Evolutionary conservation across 2,329 filamentous ascomycete genomes (phyloP).

Genomic region (Exophiala viscosa): DNA sequence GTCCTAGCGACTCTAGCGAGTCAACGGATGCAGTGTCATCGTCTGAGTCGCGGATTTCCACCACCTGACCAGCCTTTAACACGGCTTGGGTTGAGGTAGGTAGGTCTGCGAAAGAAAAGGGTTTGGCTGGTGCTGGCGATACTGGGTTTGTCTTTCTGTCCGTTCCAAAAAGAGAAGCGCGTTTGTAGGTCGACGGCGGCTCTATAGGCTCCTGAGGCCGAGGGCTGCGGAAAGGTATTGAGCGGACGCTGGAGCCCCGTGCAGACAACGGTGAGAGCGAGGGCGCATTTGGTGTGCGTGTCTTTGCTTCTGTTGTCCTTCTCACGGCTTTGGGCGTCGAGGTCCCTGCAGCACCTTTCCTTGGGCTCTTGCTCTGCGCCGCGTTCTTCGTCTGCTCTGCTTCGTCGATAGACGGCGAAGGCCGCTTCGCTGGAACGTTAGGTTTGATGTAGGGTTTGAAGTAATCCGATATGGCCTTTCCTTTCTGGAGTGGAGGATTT

Average conservation of each 20-base stretch:
- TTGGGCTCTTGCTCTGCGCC: constrained; percentile 5
- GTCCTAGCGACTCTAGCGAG: constrained; percentile 53
- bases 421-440: constrained; percentile 29
- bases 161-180: constrained; percentile 6
- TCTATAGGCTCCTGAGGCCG: constrained; percentile 6
- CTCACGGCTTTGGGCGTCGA: constrained; percentile 13
- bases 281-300: constrained; percentile 6
- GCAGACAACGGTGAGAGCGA: constrained; percentile 8
- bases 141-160: background rate
- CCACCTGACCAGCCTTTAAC: constrained; percentile 52
- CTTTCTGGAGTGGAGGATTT: constrained; percentile 11
- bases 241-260: constrained; percentile 15
- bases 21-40: constrained; percentile 60
- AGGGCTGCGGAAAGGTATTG: constrained; percentile 23
- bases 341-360: background rate
- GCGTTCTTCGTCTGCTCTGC: constrained; percentile 1
- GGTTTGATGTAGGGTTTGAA: constrained; percentile 41
- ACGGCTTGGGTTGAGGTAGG: constrained; percentile 46
- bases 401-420: constrained; percentile 18
- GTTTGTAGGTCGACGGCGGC: constrained; percentile 15
- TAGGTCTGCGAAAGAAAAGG: constrained; percentile 29
- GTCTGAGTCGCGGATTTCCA: constrained; percentile 62
- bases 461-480: constrained; percentile 36
- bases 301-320: background rate
- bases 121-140: constrained; percentile 25